Conservation (phyloP, 768 basidiomycete species). For the Cantharellus cinnabarinus region DNA sequence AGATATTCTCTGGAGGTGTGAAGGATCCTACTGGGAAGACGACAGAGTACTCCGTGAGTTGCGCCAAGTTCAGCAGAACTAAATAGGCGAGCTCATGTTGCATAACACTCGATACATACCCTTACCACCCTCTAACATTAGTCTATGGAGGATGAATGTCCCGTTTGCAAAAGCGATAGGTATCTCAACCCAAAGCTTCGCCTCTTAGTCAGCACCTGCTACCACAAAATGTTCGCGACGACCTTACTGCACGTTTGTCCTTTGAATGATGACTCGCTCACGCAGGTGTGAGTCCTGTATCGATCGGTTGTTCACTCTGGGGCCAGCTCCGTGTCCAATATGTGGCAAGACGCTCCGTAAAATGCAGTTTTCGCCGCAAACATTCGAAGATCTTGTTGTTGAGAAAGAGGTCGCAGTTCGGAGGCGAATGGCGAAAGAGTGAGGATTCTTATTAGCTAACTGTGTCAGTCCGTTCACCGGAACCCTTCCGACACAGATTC, state of each 20-base stretch:
- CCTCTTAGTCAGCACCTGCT: conserved; percentile 86
- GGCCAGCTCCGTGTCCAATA: conserved; percentile 89
- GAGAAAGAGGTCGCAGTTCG: conserved; percentile 89
- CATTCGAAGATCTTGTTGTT: conserved; percentile 78
- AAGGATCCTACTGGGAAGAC: conserved; percentile 73
- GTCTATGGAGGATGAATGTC: conserved; percentile 89
- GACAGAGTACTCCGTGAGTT: conserved; percentile 54
- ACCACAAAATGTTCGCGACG: conserved; percentile 75
- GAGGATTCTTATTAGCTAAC: conserved; percentile 11
- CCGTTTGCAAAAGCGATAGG: conserved; percentile 90
- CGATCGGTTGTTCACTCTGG: conserved; percentile 85
- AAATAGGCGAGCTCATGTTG: background rate
- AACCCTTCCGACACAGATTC: conserved; percentile 33
- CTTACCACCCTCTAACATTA: conserved; percentile 13
- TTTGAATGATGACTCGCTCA: background rate
- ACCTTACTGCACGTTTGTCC: background rate
- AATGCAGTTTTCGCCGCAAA: conserved; percentile 86
- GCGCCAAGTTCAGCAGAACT: conserved; percentile 5
- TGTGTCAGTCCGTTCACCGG: background rate
- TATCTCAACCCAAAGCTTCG: conserved; percentile 90
- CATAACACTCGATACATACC: background rate
- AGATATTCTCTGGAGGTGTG: conserved; percentile 34
- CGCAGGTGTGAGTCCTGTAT: conserved; percentile 99
- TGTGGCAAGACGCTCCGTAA: conserved; percentile 78
- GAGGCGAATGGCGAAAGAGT: conserved; percentile 79